Conservation (phyloP, 257 asterid genomes). For the Solanum corneliomulleri region DNA sequence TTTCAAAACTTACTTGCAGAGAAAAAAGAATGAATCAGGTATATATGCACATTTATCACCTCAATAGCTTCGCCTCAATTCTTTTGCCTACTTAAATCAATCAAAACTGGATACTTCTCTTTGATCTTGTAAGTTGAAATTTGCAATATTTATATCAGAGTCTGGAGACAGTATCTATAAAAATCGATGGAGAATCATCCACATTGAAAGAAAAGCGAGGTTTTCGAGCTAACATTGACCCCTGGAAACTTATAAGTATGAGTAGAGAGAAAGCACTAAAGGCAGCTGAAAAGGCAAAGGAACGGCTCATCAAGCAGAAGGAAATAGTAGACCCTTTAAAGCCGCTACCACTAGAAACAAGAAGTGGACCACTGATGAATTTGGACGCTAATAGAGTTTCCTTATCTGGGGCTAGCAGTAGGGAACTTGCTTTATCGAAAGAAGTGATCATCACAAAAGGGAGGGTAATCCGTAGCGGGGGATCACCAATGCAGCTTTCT, state of each 20-base stretch:
- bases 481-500: constrained; percentile 46
- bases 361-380: constrained; percentile 53
- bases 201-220: constrained; percentile 42
- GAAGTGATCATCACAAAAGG: constrained; percentile 23
- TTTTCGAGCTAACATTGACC: constrained; percentile 79
- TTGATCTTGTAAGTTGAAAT: not conserved
- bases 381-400: constrained; percentile 15
- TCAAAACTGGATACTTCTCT: not conserved
- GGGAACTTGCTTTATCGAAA: constrained; percentile 12
- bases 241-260: constrained; percentile 83
- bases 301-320: constrained; percentile 39
- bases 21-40: constrained; percentile 50
- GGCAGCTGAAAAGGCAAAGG: constrained; percentile 69
- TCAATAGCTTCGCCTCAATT: not conserved
- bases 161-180: constrained; percentile 54
- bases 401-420: not conserved
- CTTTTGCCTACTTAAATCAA: not conserved
- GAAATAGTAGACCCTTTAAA: constrained; percentile 15
- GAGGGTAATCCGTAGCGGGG: constrained; percentile 4
- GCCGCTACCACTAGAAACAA: constrained; percentile 73
- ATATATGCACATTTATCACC: not conserved
- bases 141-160: constrained; percentile 23
- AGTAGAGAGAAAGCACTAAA: constrained; percentile 69
- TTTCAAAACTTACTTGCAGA: constrained; percentile 32
- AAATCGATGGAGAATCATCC: constrained; percentile 49